Evolutionary conservation across 2,329 filamentous ascomycete genomes (phyloP).

Genomic region (Trichoderma endophyticum): DNA sequence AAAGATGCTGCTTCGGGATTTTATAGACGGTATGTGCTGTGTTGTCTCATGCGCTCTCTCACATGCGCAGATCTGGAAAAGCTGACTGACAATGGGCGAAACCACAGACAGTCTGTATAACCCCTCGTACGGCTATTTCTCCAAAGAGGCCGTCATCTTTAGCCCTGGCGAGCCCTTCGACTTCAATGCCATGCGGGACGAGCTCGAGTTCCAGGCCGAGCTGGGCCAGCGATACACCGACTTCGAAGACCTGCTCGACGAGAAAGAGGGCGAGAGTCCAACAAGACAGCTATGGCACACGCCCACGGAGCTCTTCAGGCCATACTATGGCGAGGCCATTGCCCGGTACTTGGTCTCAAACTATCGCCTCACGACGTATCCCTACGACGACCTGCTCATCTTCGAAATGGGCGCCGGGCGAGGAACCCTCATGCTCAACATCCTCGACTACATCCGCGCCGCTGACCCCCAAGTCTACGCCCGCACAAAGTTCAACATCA

Average conservation of each 20-base stretch:
- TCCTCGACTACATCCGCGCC: constrained; percentile 91
- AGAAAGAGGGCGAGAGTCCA: constrained; percentile 59
- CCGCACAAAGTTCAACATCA: constrained; percentile 89
- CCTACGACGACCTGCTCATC: constrained; percentile 94
- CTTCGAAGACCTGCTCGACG: constrained; percentile 87
- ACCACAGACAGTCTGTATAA: constrained; percentile 84
- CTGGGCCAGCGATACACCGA: constrained; percentile 78
- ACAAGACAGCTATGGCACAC: constrained; percentile 97
- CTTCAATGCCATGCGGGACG: constrained; percentile 77
- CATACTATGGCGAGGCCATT: constrained; percentile 95
- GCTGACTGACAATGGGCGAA: not conserved
- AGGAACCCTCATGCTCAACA: constrained; percentile 96
- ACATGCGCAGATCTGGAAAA: not conserved
- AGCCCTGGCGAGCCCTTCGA: constrained; percentile 87
- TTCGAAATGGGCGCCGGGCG: constrained; percentile 99
- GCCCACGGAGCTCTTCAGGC: constrained; percentile 92
- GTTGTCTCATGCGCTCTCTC: constrained; percentile 25
- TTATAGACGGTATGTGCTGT: constrained; percentile 72
- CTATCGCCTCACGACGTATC: constrained; percentile 90
- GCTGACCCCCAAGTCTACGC: constrained; percentile 89
- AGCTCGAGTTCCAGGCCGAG: constrained; percentile 75
- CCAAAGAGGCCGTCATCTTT: constrained; percentile 95
- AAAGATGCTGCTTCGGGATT: constrained; percentile 97
- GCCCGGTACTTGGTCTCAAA: constrained; percentile 95
- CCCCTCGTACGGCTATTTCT: constrained; percentile 92